Conservation (phyloP, 2,329 filamentous ascomycete species). For the Penicillium occitanis region DNA sequence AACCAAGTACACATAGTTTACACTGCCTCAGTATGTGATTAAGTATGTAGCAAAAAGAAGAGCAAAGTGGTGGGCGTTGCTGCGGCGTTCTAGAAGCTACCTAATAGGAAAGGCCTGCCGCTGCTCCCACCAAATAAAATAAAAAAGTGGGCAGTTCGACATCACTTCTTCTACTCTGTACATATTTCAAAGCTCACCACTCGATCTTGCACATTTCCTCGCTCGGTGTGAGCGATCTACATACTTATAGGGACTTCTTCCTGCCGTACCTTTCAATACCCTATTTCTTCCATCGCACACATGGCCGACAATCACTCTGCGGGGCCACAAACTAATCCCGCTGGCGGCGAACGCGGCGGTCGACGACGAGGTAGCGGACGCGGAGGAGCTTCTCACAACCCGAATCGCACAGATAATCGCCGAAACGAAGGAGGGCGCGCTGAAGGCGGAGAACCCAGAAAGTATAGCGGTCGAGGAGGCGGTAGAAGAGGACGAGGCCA, state of each 20-base stretch:
- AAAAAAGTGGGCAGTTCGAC: not conserved
- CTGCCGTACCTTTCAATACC: not conserved
- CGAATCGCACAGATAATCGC: constrained; percentile 30
- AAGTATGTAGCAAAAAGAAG: not conserved
- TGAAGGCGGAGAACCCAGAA: constrained; percentile 37
- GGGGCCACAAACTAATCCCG: constrained; percentile 40
- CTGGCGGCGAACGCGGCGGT: constrained; percentile 44
- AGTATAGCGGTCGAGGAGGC: constrained; percentile 35
- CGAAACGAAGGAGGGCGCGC: constrained; percentile 29
- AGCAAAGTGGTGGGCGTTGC: not conserved
- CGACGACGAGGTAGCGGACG: constrained; percentile 30
- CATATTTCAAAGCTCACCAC: not conserved
- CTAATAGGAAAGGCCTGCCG: not conserved
- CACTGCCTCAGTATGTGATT: not conserved
- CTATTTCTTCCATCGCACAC: constrained; percentile 13
- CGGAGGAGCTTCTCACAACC: constrained; percentile 34
- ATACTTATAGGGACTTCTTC: not conserved
- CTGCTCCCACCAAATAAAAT: not conserved
- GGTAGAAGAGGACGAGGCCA: constrained; percentile 36
- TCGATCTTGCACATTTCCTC: no score
- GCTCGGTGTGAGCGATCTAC: no score
- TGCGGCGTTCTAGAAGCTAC: not conserved
- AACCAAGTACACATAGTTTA: not conserved
- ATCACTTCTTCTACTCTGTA: not conserved
- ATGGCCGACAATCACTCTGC: constrained; percentile 23